These are phyloP conservation scores for Venturia pyrina DNA, from an alignment of 2,329 filamentous ascomycete species.

Conservation along the genomic window DNA sequence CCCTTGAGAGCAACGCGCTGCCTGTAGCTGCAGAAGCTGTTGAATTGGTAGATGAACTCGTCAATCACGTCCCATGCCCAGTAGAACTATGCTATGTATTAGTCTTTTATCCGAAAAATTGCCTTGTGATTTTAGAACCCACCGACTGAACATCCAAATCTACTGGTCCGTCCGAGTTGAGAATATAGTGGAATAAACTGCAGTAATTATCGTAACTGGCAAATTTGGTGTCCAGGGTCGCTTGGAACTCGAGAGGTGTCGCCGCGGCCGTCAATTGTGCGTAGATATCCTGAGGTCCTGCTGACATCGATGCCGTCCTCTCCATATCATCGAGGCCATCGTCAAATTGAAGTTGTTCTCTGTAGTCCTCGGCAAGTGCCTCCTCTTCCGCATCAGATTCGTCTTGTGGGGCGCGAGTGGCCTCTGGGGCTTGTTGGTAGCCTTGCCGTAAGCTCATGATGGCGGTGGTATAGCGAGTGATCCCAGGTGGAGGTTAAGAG, in stretches of 20 bases:
- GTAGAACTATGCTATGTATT: constrained; percentile 58
- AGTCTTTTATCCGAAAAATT: constrained; percentile 14
- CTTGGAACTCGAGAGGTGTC: constrained; percentile 91
- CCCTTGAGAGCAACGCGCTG: constrained; percentile 75
- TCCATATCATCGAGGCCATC: constrained; percentile 62
- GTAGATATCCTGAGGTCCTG: constrained; percentile 71
- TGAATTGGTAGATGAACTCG: constrained; percentile 99
- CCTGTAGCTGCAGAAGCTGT: constrained; percentile 96
- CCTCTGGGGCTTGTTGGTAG: constrained; percentile 27
- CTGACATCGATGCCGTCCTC: constrained; percentile 50
- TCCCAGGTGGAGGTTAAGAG: too few relatives aligned
- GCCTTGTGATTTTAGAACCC: constrained; percentile 32
- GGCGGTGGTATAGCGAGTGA: neutral
- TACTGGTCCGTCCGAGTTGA: constrained; percentile 98
- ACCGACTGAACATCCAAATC: constrained; percentile 95
- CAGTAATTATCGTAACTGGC: constrained; percentile 99
- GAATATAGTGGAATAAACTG: constrained; percentile 97
- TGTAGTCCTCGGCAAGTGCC: constrained; percentile 89
- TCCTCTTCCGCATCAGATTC: constrained; percentile 96
- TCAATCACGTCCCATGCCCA: constrained; percentile 99
- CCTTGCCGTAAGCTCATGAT: constrained; percentile 25
- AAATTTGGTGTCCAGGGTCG: constrained; percentile 93
- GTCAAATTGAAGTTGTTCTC: constrained; percentile 90
- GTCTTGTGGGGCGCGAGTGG: constrained; percentile 44
- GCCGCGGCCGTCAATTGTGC: constrained; percentile 83